phyloP scores from a whole-genome alignment of 2,329 filamentous ascomycete genomes.

The Bipolaris zeicola region DNA sequence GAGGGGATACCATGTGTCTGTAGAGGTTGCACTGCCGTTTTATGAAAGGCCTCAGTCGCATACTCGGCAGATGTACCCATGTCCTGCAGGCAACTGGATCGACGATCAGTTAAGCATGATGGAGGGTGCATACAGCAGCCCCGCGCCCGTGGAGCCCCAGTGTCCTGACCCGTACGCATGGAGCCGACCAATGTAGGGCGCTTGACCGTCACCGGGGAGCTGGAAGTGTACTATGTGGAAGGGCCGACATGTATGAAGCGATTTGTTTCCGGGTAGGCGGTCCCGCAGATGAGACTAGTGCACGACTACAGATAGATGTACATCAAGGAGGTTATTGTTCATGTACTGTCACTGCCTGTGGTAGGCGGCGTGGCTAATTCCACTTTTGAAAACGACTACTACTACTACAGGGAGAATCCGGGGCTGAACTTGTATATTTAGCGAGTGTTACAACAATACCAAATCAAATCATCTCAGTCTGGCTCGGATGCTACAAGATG shows the following conservation, averaged over 20 bases:
- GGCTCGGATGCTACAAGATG: neutral
- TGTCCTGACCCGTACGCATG: conserved; percentile 4
- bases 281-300: neutral
- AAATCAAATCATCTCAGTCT: neutral
- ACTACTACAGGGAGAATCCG: neutral
- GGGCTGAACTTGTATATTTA: neutral
- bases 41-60: neutral
- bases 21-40: conserved; percentile 2
- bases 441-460: neutral
- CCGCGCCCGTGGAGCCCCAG: neutral
- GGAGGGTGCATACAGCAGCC: neutral
- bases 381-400: neutral
- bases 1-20: neutral
- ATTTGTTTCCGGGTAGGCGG: neutral
- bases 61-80: neutral
- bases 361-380: neutral
- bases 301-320: neutral
- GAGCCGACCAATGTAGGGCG: neutral
- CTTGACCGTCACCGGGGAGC: neutral
- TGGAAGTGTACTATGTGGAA: neutral
- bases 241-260: neutral
- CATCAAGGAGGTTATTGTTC: neutral
- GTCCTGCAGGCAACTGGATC: neutral
- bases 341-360: neutral
- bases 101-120: neutral